A percentile compares a stretch with the other conserved stretches of the same genome.
phyloP scores from a whole-genome alignment of 140 eudicot genomes.

The Oenanthe javanica region DNA sequence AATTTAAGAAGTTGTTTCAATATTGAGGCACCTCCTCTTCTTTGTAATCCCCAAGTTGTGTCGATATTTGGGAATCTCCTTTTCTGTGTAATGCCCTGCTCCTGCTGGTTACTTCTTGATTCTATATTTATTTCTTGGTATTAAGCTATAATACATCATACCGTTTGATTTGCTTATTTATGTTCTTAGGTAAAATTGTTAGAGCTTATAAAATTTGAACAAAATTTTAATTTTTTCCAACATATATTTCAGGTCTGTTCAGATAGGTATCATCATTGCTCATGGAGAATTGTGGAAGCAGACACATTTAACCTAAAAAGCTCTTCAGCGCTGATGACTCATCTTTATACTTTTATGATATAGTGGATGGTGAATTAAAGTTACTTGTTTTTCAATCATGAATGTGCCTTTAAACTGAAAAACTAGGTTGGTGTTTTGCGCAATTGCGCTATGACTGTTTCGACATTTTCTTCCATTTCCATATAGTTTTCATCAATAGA shows the following conservation, averaged over 20 bases:
- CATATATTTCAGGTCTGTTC: slow-evolving; percentile 4
- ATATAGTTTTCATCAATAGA: not conserved
- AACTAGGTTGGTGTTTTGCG: slow-evolving; percentile 11
- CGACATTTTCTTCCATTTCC: slow-evolving; percentile 1
- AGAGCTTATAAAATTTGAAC: not conserved
- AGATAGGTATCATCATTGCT: not conserved
- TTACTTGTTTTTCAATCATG: not conserved
- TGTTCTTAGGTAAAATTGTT: not conserved
- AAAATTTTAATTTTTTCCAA: not conserved
- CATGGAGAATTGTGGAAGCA: not conserved
- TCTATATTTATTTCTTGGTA: not conserved
- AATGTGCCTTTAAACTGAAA: not conserved
- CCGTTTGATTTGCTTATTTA: not conserved
- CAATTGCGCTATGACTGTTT: not conserved
- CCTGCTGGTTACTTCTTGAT: not conserved
- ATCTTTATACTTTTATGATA: not conserved
- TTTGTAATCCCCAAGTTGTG: not conserved
- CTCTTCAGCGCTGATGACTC: not conserved
- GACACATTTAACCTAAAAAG: not conserved
- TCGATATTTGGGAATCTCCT: not conserved
- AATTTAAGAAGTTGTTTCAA: not conserved
- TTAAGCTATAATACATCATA: not conserved
- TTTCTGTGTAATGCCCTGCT: not conserved
- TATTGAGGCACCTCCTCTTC: not conserved
- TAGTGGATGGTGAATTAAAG: slow-evolving; percentile 9